These are phyloP conservation scores for Galerina marginata DNA, from an alignment of 768 basidiomycete genomes.

Conservation along the genomic window DNA sequence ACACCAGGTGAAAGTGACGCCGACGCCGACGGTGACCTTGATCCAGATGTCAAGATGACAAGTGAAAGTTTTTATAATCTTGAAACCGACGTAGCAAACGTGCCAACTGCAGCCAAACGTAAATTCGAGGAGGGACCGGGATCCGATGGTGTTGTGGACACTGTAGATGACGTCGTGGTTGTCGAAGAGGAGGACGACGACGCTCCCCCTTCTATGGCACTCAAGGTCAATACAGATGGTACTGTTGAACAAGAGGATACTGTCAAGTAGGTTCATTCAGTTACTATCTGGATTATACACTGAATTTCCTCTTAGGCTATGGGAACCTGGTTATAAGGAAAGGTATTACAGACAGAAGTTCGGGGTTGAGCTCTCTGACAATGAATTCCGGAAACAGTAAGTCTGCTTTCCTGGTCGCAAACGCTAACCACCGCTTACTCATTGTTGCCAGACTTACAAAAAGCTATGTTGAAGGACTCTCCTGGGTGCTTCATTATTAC, in stretches of 20 bases:
- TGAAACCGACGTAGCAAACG: slow-evolving; percentile 22
- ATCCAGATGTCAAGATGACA: slow-evolving; percentile 30
- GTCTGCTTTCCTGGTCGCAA: slow-evolving; percentile 27
- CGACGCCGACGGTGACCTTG: slow-evolving; percentile 38
- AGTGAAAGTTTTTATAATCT: slow-evolving; percentile 22
- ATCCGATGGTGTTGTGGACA: slow-evolving; percentile 40
- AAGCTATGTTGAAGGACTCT: slow-evolving; percentile 90
- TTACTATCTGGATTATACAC: not conserved
- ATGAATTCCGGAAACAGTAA: slow-evolving; percentile 75
- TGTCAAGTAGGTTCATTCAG: slow-evolving; percentile 70
- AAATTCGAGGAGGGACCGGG: slow-evolving; percentile 54
- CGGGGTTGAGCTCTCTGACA: slow-evolving; percentile 71
- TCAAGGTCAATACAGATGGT: slow-evolving; percentile 89
- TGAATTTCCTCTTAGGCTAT: slow-evolving; percentile 61
- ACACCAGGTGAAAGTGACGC: slow-evolving; percentile 26
- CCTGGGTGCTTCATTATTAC: slow-evolving; percentile 97
- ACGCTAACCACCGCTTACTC: slow-evolving; percentile 1
- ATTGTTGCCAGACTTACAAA: slow-evolving; percentile 66
- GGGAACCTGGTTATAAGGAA: slow-evolving; percentile 95
- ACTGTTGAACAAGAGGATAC: slow-evolving; percentile 94
- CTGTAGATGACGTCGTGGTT: slow-evolving; percentile 51
- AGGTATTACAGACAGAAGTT: slow-evolving; percentile 97
- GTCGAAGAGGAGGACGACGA: slow-evolving; percentile 63
- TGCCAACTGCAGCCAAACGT: slow-evolving; percentile 40
- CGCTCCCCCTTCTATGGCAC: slow-evolving; percentile 47